Evolutionary conservation across 306 rosid genomes (phyloP).

Genomic region (Ziziphus jujuba): DNA sequence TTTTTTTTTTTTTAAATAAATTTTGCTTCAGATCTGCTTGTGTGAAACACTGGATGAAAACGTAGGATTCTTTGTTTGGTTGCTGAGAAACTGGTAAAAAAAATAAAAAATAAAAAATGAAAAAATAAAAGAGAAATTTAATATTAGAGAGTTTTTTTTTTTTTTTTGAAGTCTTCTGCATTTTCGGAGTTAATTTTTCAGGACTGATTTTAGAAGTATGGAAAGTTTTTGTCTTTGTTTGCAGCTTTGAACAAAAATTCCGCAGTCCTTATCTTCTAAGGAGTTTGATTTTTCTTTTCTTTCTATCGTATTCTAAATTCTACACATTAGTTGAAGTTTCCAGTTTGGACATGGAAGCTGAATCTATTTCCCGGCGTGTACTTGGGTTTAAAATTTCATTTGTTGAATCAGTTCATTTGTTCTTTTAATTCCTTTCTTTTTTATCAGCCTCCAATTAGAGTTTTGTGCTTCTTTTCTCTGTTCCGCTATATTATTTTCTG

Average conservation of each 20-base stretch:
- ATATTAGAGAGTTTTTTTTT: no score
- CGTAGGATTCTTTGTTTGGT: background rate
- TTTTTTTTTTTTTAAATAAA: background rate
- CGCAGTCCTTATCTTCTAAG: no score
- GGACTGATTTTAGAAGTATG: background rate
- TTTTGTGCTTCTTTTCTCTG: background rate
- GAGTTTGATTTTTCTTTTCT: no score
- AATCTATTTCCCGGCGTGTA: background rate
- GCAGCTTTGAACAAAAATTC: no score
- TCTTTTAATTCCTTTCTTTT: no score
- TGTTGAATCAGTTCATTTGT: no score
- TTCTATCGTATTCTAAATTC: no score
- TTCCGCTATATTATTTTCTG: background rate
- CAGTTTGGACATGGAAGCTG: no score
- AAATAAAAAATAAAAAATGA: no score
- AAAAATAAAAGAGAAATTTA: no score
- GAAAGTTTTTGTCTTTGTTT: background rate
- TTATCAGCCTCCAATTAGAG: background rate
- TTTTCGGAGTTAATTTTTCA: background rate
- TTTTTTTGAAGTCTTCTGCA: background rate
- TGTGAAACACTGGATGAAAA: no score
- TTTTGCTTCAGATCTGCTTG: conserved; percentile 26
- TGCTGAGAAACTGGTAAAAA: conserved; percentile 20
- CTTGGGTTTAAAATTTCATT: background rate
- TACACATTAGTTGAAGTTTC: no score